phyloP scores from a whole-genome alignment of 352 stramenopile species.

The Pythium dissimile region DNA sequence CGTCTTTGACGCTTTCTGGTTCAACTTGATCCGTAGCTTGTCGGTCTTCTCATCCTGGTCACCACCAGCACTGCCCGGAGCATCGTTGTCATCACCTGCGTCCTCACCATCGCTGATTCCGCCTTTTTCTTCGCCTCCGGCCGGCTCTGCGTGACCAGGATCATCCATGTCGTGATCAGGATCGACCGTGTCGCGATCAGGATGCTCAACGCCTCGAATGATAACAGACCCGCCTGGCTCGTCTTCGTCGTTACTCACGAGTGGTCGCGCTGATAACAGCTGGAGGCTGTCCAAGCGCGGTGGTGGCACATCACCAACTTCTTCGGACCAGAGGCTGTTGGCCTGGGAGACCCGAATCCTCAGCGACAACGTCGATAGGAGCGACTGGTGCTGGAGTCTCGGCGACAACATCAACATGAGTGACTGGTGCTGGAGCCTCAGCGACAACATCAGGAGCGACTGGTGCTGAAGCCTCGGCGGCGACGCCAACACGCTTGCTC shows the following conservation, averaged over 20 bases:
- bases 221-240: not conserved
- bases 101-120: not conserved
- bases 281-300: not conserved
- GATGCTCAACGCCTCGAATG: not conserved
- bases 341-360: not conserved
- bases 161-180: not conserved
- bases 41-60: not conserved
- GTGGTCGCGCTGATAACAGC: not conserved
- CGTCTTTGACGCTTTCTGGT: not conserved
- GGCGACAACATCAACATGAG: not conserved
- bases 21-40: constrained; percentile 1
- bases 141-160: not conserved
- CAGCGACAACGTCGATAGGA: not conserved
- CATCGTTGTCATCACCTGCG: not conserved
- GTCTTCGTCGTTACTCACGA: not conserved
- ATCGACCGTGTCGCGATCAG: not conserved
- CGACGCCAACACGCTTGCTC: not conserved
- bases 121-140: not conserved
- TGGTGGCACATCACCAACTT: not conserved
- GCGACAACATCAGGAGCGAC: not conserved
- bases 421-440: not conserved
- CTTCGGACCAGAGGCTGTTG: not conserved
- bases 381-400: not conserved
- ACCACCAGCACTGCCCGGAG: not conserved
- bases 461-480: not conserved